phyloP scores from a whole-genome alignment of 2,329 filamentous ascomycete genomes.

The Xylariaceae sp. region DNA sequence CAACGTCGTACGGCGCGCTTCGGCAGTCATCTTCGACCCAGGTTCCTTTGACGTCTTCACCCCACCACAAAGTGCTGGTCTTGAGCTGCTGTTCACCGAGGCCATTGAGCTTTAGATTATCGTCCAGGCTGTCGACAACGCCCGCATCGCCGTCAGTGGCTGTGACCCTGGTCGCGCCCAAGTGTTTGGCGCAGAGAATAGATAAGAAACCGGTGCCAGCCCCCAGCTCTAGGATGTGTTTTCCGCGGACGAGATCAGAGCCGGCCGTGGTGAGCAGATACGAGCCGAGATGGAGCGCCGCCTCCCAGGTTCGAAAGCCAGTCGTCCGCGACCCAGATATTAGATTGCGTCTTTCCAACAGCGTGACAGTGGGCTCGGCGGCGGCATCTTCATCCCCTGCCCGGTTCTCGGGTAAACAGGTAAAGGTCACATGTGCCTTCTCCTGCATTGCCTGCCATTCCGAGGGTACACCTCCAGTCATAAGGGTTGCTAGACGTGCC shows the following conservation, averaged over 20 bases:
- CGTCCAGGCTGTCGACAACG: slow-evolving; percentile 42
- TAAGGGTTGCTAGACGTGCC: slow-evolving; percentile 44
- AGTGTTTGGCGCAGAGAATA: slow-evolving; percentile 53
- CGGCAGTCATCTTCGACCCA: slow-evolving; percentile 20
- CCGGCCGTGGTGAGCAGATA: slow-evolving; percentile 44
- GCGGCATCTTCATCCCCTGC: slow-evolving; percentile 2
- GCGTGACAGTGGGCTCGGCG: slow-evolving; percentile 35
- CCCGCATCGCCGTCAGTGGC: slow-evolving; percentile 55
- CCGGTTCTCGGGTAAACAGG: slow-evolving; percentile 24
- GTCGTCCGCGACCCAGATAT: slow-evolving; percentile 53
- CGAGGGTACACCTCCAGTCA: slow-evolving; percentile 31
- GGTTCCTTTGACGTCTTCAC: slow-evolving; percentile 13
- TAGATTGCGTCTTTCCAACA: slow-evolving; percentile 47
- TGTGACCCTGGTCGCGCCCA: slow-evolving; percentile 45
- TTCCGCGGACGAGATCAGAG: slow-evolving; percentile 37
- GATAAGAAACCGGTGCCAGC: slow-evolving; percentile 61
- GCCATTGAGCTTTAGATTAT: slow-evolving; percentile 45
- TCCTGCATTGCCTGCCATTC: slow-evolving; percentile 40
- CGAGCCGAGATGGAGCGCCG: slow-evolving; percentile 54
- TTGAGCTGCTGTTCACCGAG: slow-evolving; percentile 24
- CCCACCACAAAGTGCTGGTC: slow-evolving; percentile 29
- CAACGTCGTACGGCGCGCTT: slow-evolving; percentile 19
- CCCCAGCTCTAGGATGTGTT: slow-evolving; percentile 55
- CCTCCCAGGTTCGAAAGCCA: slow-evolving; percentile 64
- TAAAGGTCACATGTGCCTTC: slow-evolving; percentile 56